Percentiles rank a stretch among this genome's conserved stretches.
These are phyloP conservation scores for Cucurbita ficifolia DNA, from an alignment of 306 rosid species.

Conservation along the genomic window DNA sequence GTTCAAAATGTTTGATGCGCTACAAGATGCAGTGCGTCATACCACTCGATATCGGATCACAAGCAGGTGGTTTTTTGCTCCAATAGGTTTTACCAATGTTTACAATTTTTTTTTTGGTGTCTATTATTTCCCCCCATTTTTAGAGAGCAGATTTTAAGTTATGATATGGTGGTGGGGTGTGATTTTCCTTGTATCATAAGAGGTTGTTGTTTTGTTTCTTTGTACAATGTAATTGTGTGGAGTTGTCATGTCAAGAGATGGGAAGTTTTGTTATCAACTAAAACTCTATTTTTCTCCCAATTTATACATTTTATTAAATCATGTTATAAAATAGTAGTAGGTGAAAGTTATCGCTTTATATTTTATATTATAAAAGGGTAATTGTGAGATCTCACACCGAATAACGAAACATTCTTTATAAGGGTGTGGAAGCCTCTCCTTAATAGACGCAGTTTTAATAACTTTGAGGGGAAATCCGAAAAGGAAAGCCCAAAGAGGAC, in stretches of 20 bases:
- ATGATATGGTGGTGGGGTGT: constrained; percentile 1
- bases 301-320: too few species aligned
- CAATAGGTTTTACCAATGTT: not conserved
- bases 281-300: too few species aligned
- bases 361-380: too few species aligned
- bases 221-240: constrained; percentile 8
- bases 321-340: too few species aligned
- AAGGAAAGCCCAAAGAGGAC: too few species aligned
- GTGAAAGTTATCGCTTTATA: too few species aligned
- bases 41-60: not conserved
- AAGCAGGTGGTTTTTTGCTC: not conserved
- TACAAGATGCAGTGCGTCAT: not conserved
- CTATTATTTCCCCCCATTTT: constrained; percentile 9
- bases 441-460: too few species aligned
- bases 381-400: too few species aligned
- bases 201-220: constrained; percentile 6
- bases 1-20: not conserved
- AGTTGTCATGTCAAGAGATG: not conserved
- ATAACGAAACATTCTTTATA: too few species aligned
- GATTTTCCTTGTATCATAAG: constrained; percentile 5
- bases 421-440: too few species aligned
- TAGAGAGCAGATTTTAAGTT: not conserved
- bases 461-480: too few species aligned
- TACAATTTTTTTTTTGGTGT: constrained; percentile 8
- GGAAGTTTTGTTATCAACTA: not conserved